Percentiles rank a stretch among this genome's conserved stretches.
Evolutionary conservation across 495 filamentous ascomycete species (phyloP).

Genomic region (Xylaria curta): DNA sequence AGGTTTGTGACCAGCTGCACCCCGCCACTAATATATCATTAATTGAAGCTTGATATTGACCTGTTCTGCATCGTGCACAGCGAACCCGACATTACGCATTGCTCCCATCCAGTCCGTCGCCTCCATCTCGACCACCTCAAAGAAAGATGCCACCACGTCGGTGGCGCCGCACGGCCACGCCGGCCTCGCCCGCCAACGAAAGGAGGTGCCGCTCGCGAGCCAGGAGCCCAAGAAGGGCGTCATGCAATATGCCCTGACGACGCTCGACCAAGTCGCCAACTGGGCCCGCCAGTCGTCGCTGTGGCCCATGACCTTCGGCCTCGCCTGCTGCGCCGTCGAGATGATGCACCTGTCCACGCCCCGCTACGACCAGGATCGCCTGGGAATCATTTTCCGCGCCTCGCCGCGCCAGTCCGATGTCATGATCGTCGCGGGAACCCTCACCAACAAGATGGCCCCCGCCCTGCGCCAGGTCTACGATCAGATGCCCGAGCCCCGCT

Average conservation of each 20-base stretch:
- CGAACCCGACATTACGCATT: conserved; percentile 65
- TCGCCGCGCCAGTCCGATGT: conserved; percentile 95
- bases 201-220: conserved; percentile 85
- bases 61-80: conserved; percentile 43
- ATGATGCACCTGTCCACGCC: conserved; percentile 99
- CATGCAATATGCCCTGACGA: conserved; percentile 97
- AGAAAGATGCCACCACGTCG: conserved; percentile 63
- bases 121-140: conserved; percentile 66
- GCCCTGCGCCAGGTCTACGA: conserved; percentile 95
- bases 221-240: conserved; percentile 94
- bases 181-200: conserved; percentile 49
- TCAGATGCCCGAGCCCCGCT: conserved; percentile 95
- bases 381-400: conserved; percentile 97
- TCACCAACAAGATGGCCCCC: conserved; percentile 98
- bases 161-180: conserved; percentile 51
- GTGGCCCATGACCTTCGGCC: conserved; percentile 98
- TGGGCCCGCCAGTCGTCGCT: conserved; percentile 93
- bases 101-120: conserved; percentile 64
- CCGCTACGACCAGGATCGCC: conserved; percentile 93
- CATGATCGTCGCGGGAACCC: conserved; percentile 95
- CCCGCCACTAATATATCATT: not conserved
- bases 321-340: conserved; percentile 95
- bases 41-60: conserved; percentile 25
- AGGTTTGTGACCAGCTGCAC: conserved; percentile 56
- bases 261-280: conserved; percentile 89